A percentile compares a stretch with the other conserved stretches of the same genome.
Conservation (phyloP, 1,284 basidiomycete genomes). For the Rhodotorula sp. region DNA sequence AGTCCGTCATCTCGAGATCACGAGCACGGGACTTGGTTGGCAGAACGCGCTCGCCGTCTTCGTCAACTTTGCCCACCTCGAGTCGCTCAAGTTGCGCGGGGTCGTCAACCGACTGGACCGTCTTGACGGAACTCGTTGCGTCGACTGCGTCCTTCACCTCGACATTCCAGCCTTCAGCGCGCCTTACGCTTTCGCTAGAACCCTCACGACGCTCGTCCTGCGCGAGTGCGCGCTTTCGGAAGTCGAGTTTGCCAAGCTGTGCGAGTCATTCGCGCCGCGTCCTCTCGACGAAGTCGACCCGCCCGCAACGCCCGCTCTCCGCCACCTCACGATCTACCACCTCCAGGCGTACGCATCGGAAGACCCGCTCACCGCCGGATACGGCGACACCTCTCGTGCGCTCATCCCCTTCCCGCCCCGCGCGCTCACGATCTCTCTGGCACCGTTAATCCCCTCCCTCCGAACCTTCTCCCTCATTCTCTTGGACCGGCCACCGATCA, state of each 20-base stretch:
- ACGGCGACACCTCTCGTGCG: neutral
- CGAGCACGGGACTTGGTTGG: neutral
- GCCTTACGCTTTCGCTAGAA: neutral
- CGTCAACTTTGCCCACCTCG: neutral
- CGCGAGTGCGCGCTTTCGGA: slow-evolving; percentile 3
- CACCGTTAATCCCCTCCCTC: slow-evolving; percentile 17
- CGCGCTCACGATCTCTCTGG: neutral
- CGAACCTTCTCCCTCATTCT: slow-evolving; percentile 11
- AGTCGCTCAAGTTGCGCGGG: slow-evolving; percentile 1
- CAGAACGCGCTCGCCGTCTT: neutral
- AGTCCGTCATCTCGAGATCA: slow-evolving; percentile 4
- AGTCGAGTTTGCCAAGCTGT: neutral
- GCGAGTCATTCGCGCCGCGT: slow-evolving; percentile 1
- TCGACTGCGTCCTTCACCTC: too few species aligned
- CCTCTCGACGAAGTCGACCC: neutral
- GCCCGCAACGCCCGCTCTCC: neutral
- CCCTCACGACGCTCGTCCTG: slow-evolving; percentile 7
- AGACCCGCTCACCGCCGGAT: neutral
- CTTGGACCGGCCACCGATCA: slow-evolving; percentile 4
- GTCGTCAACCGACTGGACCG: slow-evolving; percentile 3
- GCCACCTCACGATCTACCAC: slow-evolving; percentile 3
- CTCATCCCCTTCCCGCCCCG: neutral
- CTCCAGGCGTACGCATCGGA: neutral
- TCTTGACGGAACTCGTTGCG: neutral
- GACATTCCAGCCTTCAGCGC: too few species aligned